Conservation (phyloP, 2,329 filamentous ascomycete species). For the Colletotrichum plurivorum region DNA sequence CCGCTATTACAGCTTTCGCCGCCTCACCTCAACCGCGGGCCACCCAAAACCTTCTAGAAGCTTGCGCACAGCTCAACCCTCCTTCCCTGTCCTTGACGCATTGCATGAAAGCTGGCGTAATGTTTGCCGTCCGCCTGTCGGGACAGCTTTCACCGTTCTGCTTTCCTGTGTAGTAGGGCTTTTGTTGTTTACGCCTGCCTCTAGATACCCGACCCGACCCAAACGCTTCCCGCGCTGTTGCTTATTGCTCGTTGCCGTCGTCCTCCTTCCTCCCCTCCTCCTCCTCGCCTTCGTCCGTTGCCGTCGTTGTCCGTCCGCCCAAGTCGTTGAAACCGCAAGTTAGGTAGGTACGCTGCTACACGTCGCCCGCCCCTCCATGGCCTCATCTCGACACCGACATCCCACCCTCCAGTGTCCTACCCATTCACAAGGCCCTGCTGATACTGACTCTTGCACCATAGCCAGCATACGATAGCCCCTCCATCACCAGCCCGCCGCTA, state of each 20-base stretch:
- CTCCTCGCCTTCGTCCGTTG: not conserved
- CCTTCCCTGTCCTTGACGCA: slow-evolving; percentile 22
- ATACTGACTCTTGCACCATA: slow-evolving; percentile 1
- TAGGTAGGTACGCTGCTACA: too few species aligned
- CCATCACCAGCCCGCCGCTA: not conserved
- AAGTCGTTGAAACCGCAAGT: not conserved
- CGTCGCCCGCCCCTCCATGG: too few species aligned
- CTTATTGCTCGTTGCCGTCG: not conserved
- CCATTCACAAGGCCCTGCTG: too few species aligned
- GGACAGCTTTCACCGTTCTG: slow-evolving; percentile 16
- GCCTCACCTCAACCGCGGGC: slow-evolving; percentile 5
- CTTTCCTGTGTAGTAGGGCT: not conserved
- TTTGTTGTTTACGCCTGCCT: slow-evolving; percentile 17
- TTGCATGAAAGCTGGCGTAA: slow-evolving; percentile 34
- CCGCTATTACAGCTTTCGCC: slow-evolving; percentile 21
- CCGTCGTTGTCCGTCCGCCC: too few species aligned
- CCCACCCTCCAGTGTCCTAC: not conserved
- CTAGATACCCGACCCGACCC: slow-evolving; percentile 27
- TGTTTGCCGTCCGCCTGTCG: slow-evolving; percentile 7
- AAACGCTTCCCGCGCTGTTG: not conserved
- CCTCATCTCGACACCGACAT: too few species aligned
- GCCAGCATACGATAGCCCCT: not conserved
- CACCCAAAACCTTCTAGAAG: slow-evolving; percentile 14
- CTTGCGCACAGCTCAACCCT: slow-evolving; percentile 21
- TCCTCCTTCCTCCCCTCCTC: not conserved